Evolutionary conservation across 208 protist genomes (phyloP).

Genomic region (Leishmania aethiopica): DNA sequence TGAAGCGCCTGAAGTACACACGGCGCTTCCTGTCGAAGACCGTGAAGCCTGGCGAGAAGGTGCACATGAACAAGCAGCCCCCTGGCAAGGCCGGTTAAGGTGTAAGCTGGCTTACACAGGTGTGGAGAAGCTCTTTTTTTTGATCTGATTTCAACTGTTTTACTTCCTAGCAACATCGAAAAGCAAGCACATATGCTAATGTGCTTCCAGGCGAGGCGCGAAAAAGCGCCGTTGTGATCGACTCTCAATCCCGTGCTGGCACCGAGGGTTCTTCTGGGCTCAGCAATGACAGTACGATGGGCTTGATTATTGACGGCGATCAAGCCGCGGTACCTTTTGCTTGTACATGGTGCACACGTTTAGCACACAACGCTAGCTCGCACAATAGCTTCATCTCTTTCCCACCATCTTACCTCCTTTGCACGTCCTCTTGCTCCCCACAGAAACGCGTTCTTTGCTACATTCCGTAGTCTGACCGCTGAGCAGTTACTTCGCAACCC

Average conservation of each 20-base stretch:
- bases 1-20: conserved; percentile 98
- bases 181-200: background rate
- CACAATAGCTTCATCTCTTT: background rate
- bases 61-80: conserved; percentile 93
- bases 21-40: conserved; percentile 95
- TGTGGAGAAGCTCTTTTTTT: background rate
- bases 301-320: background rate
- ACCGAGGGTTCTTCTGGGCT: background rate
- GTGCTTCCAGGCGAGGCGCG: background rate
- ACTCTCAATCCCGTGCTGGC: background rate
- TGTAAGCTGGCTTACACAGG: background rate
- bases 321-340: background rate
- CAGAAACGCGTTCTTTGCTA: conserved; percentile 30
- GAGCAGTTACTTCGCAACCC: background rate
- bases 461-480: background rate
- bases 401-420: conserved; percentile 95
- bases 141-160: background rate
- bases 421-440: conserved; percentile 58
- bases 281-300: background rate
- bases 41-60: conserved; percentile 92
- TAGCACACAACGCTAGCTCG: background rate
- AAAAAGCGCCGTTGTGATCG: background rate
- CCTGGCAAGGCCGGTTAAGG: conserved; percentile 89
- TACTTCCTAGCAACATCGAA: background rate
- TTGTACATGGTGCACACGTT: background rate